Conservation (phyloP, 1,139 yeast genomes). For the Protomyces lactucae-debilis region DNA sequence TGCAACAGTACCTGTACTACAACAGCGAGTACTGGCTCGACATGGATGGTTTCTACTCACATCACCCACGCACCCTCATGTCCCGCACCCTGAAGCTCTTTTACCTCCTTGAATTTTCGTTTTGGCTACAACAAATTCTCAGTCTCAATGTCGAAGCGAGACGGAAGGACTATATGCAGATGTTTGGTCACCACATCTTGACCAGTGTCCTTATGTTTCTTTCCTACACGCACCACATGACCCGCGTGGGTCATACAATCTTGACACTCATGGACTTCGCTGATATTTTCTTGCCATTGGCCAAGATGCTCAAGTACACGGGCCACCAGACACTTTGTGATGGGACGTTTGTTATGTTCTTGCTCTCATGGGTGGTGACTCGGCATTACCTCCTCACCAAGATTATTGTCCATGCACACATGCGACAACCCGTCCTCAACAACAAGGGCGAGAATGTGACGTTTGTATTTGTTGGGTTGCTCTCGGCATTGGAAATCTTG, state of each 20-base stretch:
- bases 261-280: slow-evolving; percentile 77
- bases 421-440: slow-evolving; percentile 9
- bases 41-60: slow-evolving; percentile 47
- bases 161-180: slow-evolving; percentile 78
- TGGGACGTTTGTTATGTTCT: slow-evolving; percentile 59
- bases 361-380: slow-evolving; percentile 62
- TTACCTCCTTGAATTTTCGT: slow-evolving; percentile 65
- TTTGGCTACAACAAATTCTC: slow-evolving; percentile 76
- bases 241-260: slow-evolving; percentile 73
- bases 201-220: slow-evolving; percentile 66
- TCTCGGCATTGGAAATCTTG: slow-evolving; percentile 63
- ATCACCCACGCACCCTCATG: slow-evolving; percentile 65
- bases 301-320: slow-evolving; percentile 72
- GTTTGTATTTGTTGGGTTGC: slow-evolving; percentile 49
- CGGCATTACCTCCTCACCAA: slow-evolving; percentile 75
- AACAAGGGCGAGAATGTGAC: slow-evolving; percentile 35
- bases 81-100: slow-evolving; percentile 54
- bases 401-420: slow-evolving; percentile 47
- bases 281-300: slow-evolving; percentile 62
- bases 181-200: slow-evolving; percentile 83
- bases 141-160: slow-evolving; percentile 70
- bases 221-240: slow-evolving; percentile 67
- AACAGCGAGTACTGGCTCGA: slow-evolving; percentile 40
- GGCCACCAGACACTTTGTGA: slow-evolving; percentile 62
- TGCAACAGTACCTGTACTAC: slow-evolving; percentile 46